phyloP scores from a whole-genome alignment of 2,329 filamentous ascomycete species.

The Nemania sp. region DNA sequence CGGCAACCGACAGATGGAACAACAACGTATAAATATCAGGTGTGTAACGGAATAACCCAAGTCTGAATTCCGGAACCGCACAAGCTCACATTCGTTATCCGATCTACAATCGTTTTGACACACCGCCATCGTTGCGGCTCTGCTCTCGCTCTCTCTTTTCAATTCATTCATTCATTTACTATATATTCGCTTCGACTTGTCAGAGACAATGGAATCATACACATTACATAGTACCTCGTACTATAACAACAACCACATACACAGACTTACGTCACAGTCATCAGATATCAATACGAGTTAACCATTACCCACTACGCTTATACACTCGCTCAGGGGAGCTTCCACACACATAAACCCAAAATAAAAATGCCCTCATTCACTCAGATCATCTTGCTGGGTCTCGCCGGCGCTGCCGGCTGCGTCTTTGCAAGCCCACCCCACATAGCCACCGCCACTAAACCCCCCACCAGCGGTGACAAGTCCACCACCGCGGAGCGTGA shows the following conservation, averaged over 20 bases:
- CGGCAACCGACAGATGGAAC: neutral
- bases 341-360: neutral
- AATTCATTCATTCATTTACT: slow-evolving; percentile 24
- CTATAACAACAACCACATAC: too few relatives aligned
- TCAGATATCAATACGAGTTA: too few relatives aligned
- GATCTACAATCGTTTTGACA: slow-evolving; percentile 8
- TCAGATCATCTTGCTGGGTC: slow-evolving; percentile 26
- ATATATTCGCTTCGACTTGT: slow-evolving; percentile 1
- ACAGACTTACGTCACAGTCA: too few relatives aligned
- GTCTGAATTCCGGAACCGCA: neutral
- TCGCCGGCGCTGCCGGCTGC: slow-evolving; percentile 26
- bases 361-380: slow-evolving; percentile 32
- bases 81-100: slow-evolving; percentile 12
- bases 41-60: neutral
- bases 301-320: too few relatives aligned
- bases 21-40: slow-evolving; percentile 18
- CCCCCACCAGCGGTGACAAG: slow-evolving; percentile 1
- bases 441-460: too few relatives aligned
- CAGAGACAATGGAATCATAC: neutral
- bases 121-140: slow-evolving; percentile 5
- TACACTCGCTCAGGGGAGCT: neutral
- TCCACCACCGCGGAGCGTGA: neutral
- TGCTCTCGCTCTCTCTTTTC: too few relatives aligned
- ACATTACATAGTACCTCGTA: too few relatives aligned
- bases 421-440: too few relatives aligned